These are phyloP conservation scores for Trypanosoma cruzi DNA, from an alignment of 208 protist species.

Conservation along the genomic window DNA sequence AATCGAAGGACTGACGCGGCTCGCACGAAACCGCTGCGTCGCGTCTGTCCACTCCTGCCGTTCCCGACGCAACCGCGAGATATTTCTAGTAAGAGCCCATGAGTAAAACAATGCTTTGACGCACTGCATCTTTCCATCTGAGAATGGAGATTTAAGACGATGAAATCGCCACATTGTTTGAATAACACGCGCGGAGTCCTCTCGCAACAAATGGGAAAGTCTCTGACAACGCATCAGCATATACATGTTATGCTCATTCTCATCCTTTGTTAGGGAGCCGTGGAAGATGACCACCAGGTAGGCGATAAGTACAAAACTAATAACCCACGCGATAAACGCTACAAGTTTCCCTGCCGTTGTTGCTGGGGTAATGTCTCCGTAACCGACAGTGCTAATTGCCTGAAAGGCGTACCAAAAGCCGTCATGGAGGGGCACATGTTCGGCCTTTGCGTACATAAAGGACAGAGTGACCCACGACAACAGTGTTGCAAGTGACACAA, in stretches of 20 bases:
- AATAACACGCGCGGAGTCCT: conserved; percentile 52
- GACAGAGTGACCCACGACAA: conserved; percentile 50
- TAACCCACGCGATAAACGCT: conserved; percentile 43
- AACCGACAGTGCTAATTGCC: conserved; percentile 73
- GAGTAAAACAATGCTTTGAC: conserved; percentile 34
- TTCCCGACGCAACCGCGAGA: conserved; percentile 44
- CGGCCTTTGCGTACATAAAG: conserved; percentile 54
- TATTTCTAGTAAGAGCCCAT: conserved; percentile 39
- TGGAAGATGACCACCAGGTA: conserved; percentile 36
- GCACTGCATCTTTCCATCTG: conserved; percentile 30
- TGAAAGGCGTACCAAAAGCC: conserved; percentile 84
- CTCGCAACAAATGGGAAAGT: conserved; percentile 42
- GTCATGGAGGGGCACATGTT: conserved; percentile 42
- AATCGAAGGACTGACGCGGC: conserved; percentile 39
- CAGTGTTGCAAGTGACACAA: conserved; percentile 31
- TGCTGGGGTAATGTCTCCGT: conserved; percentile 72
- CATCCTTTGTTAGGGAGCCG: background rate
- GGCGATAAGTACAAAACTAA: conserved; percentile 37
- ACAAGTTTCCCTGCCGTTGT: conserved; percentile 51
- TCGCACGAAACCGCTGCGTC: conserved; percentile 41
- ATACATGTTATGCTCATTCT: conserved; percentile 53
- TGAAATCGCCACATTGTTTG: conserved; percentile 58
- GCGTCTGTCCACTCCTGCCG: conserved; percentile 40
- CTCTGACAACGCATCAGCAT: conserved; percentile 49
- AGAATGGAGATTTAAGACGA: conserved; percentile 26